Evolutionary conservation across 768 basidiomycete species (phyloP).

Genomic region (Russula ochroleuca): DNA sequence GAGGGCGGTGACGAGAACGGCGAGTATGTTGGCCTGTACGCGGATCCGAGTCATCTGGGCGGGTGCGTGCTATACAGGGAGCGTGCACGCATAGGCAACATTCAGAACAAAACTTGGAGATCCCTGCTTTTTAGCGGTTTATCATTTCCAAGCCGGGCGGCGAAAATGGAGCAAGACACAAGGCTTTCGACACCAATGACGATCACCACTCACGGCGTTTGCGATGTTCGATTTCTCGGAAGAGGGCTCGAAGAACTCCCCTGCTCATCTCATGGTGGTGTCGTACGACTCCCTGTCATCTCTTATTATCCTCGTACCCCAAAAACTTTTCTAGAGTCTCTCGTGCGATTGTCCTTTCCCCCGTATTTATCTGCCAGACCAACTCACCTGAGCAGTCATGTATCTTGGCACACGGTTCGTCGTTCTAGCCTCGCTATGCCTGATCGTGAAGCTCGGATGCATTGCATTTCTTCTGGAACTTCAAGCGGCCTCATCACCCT

Average conservation of each 20-base stretch:
- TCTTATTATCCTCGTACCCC: neutral
- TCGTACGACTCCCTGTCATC: neutral
- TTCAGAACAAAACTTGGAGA: too few relatives aligned
- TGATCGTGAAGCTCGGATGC: constrained; percentile 6
- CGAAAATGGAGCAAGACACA: neutral
- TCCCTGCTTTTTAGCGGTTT: neutral
- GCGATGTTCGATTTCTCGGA: neutral
- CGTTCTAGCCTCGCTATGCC: constrained; percentile 2
- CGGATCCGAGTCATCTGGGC: neutral
- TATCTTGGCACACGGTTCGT: neutral
- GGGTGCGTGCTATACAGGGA: too few relatives aligned
- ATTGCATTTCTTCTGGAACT: neutral
- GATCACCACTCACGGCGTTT: neutral
- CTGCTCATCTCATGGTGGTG: neutral
- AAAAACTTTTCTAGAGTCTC: neutral
- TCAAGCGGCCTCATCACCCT: neutral
- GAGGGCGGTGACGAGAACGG: constrained; percentile 3
- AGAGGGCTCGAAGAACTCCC: neutral
- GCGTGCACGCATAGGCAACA: neutral
- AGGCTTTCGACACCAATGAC: neutral
- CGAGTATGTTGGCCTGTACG: constrained; percentile 1
- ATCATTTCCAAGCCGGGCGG: neutral
- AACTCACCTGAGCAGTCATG: neutral
- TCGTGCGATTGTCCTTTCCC: neutral
- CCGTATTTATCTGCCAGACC: neutral